A percentile compares a stretch with the other conserved stretches of the same genome.
These are phyloP conservation scores for barrel medic (Medicago truncatula) DNA, from an alignment of 306 rosid genomes.

Conservation along the genomic window DNA sequence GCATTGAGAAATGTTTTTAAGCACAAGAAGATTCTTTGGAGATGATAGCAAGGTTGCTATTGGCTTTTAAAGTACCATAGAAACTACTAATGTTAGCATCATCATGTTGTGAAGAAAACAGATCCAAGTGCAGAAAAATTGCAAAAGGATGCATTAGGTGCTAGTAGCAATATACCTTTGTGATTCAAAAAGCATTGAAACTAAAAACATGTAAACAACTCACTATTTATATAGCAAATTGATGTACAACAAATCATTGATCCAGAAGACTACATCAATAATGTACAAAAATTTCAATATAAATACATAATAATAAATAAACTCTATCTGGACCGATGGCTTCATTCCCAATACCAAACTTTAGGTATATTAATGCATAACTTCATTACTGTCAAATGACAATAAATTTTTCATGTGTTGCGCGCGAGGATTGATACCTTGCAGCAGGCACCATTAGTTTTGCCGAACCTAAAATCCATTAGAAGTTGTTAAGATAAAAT, in stretches of 20 bases:
- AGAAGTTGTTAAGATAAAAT: slow-evolving; percentile 34
- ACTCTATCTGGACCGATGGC: slow-evolving; percentile 62
- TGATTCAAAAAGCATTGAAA: slow-evolving; percentile 22
- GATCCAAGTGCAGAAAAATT: slow-evolving; percentile 40
- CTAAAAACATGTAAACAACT: slow-evolving; percentile 30
- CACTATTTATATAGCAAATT: slow-evolving; percentile 42
- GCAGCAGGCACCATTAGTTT: slow-evolving; percentile 42
- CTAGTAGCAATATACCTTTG: slow-evolving; percentile 20
- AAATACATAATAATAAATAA: slow-evolving; percentile 38
- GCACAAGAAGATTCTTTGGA: slow-evolving; percentile 57
- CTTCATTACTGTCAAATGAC: slow-evolving; percentile 48
- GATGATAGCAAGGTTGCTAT: slow-evolving; percentile 56
- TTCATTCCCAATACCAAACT: slow-evolving; percentile 59
- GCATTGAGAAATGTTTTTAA: slow-evolving; percentile 57
- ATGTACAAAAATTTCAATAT: slow-evolving; percentile 48
- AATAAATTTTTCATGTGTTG: slow-evolving; percentile 31
- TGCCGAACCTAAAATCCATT: slow-evolving; percentile 50
- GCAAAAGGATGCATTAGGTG: slow-evolving; percentile 12
- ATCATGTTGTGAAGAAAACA: slow-evolving; percentile 55
- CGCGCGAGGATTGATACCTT: slow-evolving; percentile 32
- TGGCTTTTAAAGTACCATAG: slow-evolving; percentile 29
- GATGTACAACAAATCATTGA: slow-evolving; percentile 57
- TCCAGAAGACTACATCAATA: slow-evolving; percentile 47
- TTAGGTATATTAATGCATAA: slow-evolving; percentile 42
- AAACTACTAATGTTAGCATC: slow-evolving; percentile 8